Evolutionary conservation across 1,284 basidiomycete species (phyloP), one percentile per base, ranked within the genome.

Genomic region (Stereum hirsutum): DNA sequence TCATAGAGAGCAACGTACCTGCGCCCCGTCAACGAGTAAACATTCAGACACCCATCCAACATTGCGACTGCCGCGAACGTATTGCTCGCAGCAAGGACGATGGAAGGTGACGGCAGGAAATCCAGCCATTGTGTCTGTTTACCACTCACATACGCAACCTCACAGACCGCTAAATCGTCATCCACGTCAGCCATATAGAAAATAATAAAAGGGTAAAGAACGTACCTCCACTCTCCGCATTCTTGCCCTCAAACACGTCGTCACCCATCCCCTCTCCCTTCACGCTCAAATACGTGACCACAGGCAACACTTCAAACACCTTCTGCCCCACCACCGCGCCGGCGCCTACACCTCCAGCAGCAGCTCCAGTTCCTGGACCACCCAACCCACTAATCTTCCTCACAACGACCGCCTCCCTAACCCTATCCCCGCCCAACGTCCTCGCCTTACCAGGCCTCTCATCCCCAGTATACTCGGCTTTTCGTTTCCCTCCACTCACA

Each of bases 61-160:
- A 78, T 72, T 0, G 78, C 86, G 2, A 76, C 84, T 2, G 89
- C 92, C 49, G 81, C 81, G 57, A 91, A 91, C 2, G 57, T 56
- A 2, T 61, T 57, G 0, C 87, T 85, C 0, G 80, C 78, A 1
- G 78, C 78, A 25, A 89, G 59, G 0, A 72, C 66, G 4, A 94
- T 58, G 5, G 78, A 78, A 5, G 83, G 80, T 0, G 75, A 75
- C 1, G 87, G 77, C 6, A 92, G 56, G 60, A 88, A 97, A 60
- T 97, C 92, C 41, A 93, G 59, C 93, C 94, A 98, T 42, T 85
- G 74, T 6, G 81, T 75, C 56, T 82, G 68, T 62, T 81, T 77
- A 26, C 76, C 72, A 52, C 67, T 74, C 34, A 75, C 63, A 48
- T 78, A 79, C 6, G 74, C 64, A 12, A 94, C 71, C 55, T 93